phyloP scores from a whole-genome alignment of 345 rosid genomes.

The Garcia nutans region DNA sequence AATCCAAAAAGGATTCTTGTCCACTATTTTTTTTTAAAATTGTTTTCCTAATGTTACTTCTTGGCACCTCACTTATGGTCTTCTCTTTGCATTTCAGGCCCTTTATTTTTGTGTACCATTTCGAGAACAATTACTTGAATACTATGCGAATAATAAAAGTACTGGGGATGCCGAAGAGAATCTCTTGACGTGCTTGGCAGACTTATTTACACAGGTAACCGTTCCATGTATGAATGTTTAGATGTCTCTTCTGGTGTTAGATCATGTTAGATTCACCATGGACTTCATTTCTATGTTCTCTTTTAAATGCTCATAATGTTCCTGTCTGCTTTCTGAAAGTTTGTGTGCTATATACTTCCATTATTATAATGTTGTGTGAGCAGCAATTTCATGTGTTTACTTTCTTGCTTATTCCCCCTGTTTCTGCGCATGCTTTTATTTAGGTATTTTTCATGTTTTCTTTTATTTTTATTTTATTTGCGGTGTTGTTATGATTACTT shows the following conservation, averaged over 20 bases:
- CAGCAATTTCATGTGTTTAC: neutral
- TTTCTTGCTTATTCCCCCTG: neutral
- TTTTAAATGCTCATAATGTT: neutral
- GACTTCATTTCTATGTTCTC: neutral
- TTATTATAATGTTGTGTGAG: neutral
- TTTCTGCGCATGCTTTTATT: neutral
- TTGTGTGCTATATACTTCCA: neutral
- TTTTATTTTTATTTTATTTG: neutral
- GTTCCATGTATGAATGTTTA: neutral
- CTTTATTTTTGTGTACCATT: slow-evolving; percentile 97
- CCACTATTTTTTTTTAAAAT: neutral
- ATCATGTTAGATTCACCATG: neutral
- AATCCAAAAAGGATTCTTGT: neutral
- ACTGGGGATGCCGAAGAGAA: slow-evolving; percentile 85
- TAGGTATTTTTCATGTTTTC: neutral
- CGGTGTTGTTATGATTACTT: neutral
- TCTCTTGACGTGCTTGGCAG: slow-evolving; percentile 94
- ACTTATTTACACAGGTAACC: slow-evolving; percentile 86
- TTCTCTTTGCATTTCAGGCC: slow-evolving; percentile 55
- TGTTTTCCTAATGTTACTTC: neutral
- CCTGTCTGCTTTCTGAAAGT: neutral
- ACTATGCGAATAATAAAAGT: slow-evolving; percentile 70
- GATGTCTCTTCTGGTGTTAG: neutral
- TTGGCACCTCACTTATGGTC: neutral
- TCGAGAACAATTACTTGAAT: slow-evolving; percentile 98